Base-by-base conservation (phyloP, 1,284 basidiomycete genomes). In the Puccinia triticina region DNA sequence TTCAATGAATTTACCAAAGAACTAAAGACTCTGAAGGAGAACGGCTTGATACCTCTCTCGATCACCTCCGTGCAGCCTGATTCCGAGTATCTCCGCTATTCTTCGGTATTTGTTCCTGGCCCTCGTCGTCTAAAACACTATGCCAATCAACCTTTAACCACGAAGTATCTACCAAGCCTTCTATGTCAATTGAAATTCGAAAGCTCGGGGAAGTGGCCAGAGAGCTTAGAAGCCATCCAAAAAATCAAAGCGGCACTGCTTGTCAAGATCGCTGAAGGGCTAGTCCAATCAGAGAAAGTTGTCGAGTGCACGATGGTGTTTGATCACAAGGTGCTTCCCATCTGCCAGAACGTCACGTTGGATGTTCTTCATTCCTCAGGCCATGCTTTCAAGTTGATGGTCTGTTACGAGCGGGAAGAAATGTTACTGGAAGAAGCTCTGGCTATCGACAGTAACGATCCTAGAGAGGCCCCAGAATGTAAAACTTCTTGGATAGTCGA, bases 201-300 rank as follows among this genome's bases (percentile, higher is more conserved):
- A 87, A 92, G 92, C 34, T 96, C 94, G 0, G 92, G 92, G 0
- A 91, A 91, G 84, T 99, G 97, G 97, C 97, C 97, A 0, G 95
- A 98, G 86, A 95, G 99, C 85, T 90, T 99, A 0, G 90, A 89
- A 23, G 95, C 95, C 0, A 93, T 98, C 69, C 96, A 98, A 87
- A 95, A 94, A 85, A 93, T 96, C 88, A 99, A 99, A 88, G 89
- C 97, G 1, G 96, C 96, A 0, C 93, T 99, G 86, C 91, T 96
- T 29, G 67, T 76, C 76, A 85, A 85, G 77, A 79, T 86, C 23
- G 85, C 84, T 16, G 86, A 86, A n/a, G 89, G 94, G 2, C 89
- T 96, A 67, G 90, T 91, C 89, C 86, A 87, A 11, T 34, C 57
- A 32, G 86, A 89, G 1, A 86, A 89, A 1, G 84, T 89, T 0